Conservation (phyloP, 2,329 filamentous ascomycete genomes). For the Dactylellina drechsleri region DNA sequence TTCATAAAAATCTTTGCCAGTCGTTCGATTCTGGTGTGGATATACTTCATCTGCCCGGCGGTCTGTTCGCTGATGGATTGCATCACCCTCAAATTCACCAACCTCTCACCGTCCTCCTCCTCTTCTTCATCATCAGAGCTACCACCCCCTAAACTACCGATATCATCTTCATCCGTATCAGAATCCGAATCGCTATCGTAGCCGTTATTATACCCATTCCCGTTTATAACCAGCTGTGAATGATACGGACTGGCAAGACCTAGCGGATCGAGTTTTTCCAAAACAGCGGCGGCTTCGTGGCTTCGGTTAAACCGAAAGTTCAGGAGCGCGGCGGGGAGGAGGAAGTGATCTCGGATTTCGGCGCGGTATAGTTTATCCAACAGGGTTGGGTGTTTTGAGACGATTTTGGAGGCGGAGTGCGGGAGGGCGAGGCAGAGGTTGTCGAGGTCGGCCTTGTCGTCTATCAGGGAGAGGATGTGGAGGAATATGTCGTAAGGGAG, state of each 20-base stretch:
- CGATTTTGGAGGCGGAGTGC: neutral
- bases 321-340: constrained; percentile 3
- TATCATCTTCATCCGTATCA: neutral
- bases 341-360: constrained; percentile 26
- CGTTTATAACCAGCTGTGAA: neutral
- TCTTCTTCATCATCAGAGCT: neutral
- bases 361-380: constrained; percentile 15
- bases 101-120: neutral
- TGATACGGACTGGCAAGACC: neutral
- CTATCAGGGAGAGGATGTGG: constrained; percentile 20
- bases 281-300: neutral
- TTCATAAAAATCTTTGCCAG: constrained; percentile 22
- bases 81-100: neutral
- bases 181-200: neutral
- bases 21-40: constrained; percentile 14
- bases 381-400: neutral
- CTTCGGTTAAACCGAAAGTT: constrained; percentile 10
- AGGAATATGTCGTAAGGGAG: constrained; percentile 38
- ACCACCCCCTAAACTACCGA: neutral
- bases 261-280: neutral
- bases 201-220: neutral
- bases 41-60: constrained; percentile 5
- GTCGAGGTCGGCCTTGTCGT: constrained; percentile 40
- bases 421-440: constrained; percentile 35
- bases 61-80: neutral